Conservation (phyloP, 805 yeast genomes). For the Ogataea chonburiensis region DNA sequence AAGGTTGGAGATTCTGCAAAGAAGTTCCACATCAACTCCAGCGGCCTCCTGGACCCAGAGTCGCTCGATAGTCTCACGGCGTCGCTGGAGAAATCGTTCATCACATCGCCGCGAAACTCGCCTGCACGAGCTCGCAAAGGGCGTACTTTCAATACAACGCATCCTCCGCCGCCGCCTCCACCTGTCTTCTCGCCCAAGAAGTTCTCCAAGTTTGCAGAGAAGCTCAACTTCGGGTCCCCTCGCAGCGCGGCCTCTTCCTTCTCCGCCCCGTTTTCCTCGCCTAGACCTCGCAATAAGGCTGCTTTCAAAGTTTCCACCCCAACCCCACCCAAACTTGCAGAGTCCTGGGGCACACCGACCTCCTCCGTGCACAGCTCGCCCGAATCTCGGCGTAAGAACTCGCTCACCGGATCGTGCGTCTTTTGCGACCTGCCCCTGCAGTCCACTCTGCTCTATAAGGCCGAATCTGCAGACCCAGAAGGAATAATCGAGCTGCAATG, state of each 20-base stretch:
- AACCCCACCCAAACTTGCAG: constrained; percentile 1
- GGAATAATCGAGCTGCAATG: constrained; percentile 50
- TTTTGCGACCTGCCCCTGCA: constrained; percentile 53
- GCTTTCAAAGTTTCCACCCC: neutral
- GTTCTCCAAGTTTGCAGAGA: constrained; percentile 26
- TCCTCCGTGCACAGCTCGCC: constrained; percentile 8
- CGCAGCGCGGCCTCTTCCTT: constrained; percentile 8
- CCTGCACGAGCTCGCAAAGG: constrained; percentile 5
- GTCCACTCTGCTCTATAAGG: constrained; percentile 37
- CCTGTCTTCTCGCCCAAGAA: constrained; percentile 15
- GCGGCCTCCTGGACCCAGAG: constrained; percentile 20
- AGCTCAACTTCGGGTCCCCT: constrained; percentile 19
- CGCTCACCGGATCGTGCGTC: constrained; percentile 16
- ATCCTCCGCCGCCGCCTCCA: constrained; percentile 22
- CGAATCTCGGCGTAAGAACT: constrained; percentile 5
- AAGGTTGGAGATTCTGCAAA: constrained; percentile 15
- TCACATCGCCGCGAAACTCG: constrained; percentile 15
- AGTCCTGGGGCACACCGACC: constrained; percentile 3
- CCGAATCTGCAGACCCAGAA: constrained; percentile 35
- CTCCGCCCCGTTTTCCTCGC: constrained; percentile 4
- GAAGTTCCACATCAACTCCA: constrained; percentile 15
- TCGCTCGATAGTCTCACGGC: constrained; percentile 21
- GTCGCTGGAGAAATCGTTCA: constrained; percentile 20
- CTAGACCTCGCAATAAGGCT: neutral
- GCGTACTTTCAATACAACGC: constrained; percentile 7